Conservation (phyloP, 108 stramenopile species). For the Skeletonema potamos region DNA sequence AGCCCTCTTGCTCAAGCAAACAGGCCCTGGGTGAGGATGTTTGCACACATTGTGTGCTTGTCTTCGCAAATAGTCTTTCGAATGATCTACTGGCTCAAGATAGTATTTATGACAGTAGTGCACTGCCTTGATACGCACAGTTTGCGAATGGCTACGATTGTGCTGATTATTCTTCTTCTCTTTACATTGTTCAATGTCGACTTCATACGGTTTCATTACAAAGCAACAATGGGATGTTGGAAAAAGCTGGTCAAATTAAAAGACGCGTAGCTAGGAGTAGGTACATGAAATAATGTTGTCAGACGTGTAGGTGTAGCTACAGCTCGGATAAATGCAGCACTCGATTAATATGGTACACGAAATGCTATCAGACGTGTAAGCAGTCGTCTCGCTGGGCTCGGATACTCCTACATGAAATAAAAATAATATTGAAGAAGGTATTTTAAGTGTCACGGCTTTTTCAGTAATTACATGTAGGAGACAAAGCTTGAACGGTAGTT, state of each 20-base stretch:
- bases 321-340: too few relatives aligned
- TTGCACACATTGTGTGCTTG: conserved; percentile 30
- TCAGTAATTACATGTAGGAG: too few relatives aligned
- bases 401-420: too few relatives aligned
- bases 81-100: conserved; percentile 21
- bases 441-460: too few relatives aligned
- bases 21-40: conserved; percentile 22
- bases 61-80: conserved; percentile 22
- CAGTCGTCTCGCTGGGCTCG: too few relatives aligned
- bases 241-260: neutral
- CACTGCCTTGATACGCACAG: conserved; percentile 19
- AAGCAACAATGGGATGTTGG: neutral
- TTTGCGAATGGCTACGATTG: neutral
- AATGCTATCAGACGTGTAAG: too few relatives aligned
- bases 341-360: too few relatives aligned
- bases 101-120: conserved; percentile 1
- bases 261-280: too few relatives aligned
- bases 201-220: neutral
- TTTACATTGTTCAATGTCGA: conserved; percentile 35
- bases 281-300: too few relatives aligned
- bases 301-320: too few relatives aligned
- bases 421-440: too few relatives aligned
- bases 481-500: too few relatives aligned
- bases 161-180: conserved; percentile 4
- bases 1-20: conserved; percentile 27